Percentiles rank a stretch among this genome's conserved stretches.
These are phyloP conservation scores for Kregervanrija fluxuum DNA, from an alignment of 805 yeast genomes.

Conservation along the genomic window DNA sequence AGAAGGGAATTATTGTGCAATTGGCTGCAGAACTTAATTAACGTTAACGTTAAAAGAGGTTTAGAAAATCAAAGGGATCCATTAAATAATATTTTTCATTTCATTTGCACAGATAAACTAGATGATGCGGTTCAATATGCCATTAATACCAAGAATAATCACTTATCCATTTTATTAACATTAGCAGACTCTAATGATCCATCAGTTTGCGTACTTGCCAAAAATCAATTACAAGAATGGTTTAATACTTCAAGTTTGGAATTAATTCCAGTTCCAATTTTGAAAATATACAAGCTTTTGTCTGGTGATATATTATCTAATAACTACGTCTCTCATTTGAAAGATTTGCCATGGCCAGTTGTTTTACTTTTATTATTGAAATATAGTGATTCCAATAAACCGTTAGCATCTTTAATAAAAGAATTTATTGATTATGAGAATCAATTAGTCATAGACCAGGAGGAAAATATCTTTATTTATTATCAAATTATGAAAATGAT, in stretches of 20 bases:
- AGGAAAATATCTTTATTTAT: conserved; percentile 1
- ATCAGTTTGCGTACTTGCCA: conserved; percentile 48
- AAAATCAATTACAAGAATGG: conserved; percentile 65
- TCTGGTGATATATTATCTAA: conserved; percentile 39
- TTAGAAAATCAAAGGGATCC: conserved; percentile 26
- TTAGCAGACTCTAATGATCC: conserved; percentile 65
- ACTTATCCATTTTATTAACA: conserved; percentile 64
- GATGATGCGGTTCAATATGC: conserved; percentile 59
- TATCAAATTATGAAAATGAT: conserved; percentile 11
- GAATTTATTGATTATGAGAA: conserved; percentile 14
- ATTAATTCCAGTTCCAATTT: conserved; percentile 45
- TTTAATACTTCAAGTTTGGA: conserved; percentile 30
- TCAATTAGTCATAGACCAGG: not conserved
- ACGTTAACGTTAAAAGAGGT: conserved; percentile 29
- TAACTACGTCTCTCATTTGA: conserved; percentile 27
- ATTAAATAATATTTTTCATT: conserved; percentile 44
- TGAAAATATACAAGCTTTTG: conserved; percentile 58
- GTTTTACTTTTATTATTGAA: conserved; percentile 52
- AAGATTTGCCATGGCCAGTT: conserved; percentile 59
- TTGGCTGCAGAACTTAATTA: conserved; percentile 50
- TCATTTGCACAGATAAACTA: conserved; percentile 48
- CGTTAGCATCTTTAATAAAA: conserved; percentile 27
- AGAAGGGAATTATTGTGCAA: conserved; percentile 41
- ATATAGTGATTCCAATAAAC: conserved; percentile 46
- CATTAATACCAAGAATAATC: conserved; percentile 52